These are phyloP conservation scores for Diutina siamensis DNA, from an alignment of 1,139 yeast species.

Conservation along the genomic window DNA sequence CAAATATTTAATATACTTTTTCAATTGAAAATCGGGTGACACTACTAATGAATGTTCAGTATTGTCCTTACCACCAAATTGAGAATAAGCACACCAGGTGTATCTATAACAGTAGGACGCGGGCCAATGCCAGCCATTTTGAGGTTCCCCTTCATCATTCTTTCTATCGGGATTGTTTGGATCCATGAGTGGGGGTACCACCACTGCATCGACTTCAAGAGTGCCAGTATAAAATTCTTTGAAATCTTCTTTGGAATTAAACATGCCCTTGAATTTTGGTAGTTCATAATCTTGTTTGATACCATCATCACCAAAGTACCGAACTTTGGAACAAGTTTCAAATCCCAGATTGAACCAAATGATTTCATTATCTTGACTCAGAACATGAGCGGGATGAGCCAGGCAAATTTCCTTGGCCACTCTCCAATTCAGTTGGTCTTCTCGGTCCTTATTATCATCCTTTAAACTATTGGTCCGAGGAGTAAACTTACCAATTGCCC, in stretches of 20 bases:
- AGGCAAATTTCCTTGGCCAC: constrained; percentile 22
- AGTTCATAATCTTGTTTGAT: constrained; percentile 8
- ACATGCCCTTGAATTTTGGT: constrained; percentile 7
- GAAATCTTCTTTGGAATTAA: constrained; percentile 15
- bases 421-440: constrained; percentile 12
- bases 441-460: constrained; percentile 11
- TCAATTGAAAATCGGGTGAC: not conserved
- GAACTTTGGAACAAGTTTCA: constrained; percentile 9
- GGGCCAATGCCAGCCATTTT: constrained; percentile 19
- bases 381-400: constrained; percentile 28
- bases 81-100: constrained; percentile 30
- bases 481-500: constrained; percentile 9
- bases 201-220: constrained; percentile 18
- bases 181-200: constrained; percentile 18
- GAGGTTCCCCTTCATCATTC: constrained; percentile 20
- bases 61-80: constrained; percentile 17
- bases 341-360: constrained; percentile 12
- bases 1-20: not conserved
- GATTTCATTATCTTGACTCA: constrained; percentile 9
- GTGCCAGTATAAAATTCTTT: constrained; percentile 17
- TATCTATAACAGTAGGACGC: constrained; percentile 23
- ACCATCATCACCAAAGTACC: constrained; percentile 6
- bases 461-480: not conserved
- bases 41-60: not conserved
- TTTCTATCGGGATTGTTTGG: not conserved